Base-by-base conservation (phyloP, 2,329 filamentous ascomycete genomes). In the Metarhizium anisopliae region DNA sequence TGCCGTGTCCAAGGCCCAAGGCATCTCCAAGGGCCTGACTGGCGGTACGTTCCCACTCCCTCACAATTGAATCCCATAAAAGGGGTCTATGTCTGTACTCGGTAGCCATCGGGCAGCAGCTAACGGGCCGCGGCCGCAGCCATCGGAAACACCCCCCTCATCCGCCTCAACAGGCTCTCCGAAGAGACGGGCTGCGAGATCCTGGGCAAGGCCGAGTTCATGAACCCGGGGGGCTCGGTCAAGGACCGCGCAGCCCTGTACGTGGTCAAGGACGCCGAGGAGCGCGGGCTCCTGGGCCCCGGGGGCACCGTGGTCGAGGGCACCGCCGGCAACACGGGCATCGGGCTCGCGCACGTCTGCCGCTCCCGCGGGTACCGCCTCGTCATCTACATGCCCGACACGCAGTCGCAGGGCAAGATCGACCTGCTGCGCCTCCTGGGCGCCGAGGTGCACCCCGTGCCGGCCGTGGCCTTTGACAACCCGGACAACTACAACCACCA, bases 301-400 rank as follows among this genome's bases (percentile, higher is more conserved):
- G 93, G 93, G 54, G 94, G 94, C 59, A 97, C 94, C 20, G 92
- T 99, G 13, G 88, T 99, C 57, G 94, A 99, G 75, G 94, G 94
- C 59, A 99, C 94, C 5, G 94, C 94, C 0, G 94, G 94, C 54
- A 99, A 97, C 78, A 99, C 94, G 35, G 94, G 94, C 61, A 99
- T 99, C 71, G 94, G 94, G 2, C 87, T 99, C 47, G 94, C 94
- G 20, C 94, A 97, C 74, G 94, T 99, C 56, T 97, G 94, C 76
- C 84, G 93, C 58, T 89, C 87, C 42, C 87, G 87, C 65, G 94
- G 93, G 45, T 97, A 99, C 80, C 87, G 87, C 70, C 85, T 96
- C 52, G 92, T 97, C 68, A 99, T 99, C 70, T 99, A 97, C 83
- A 97, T 99, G 94, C 94, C 94, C 65, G 89, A 99, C 78, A 97